Percentiles rank a stretch among this genome's conserved stretches.
Evolutionary conservation across 352 stramenopile genomes (phyloP).

Genomic region (Globisporangium spinosum): DNA sequence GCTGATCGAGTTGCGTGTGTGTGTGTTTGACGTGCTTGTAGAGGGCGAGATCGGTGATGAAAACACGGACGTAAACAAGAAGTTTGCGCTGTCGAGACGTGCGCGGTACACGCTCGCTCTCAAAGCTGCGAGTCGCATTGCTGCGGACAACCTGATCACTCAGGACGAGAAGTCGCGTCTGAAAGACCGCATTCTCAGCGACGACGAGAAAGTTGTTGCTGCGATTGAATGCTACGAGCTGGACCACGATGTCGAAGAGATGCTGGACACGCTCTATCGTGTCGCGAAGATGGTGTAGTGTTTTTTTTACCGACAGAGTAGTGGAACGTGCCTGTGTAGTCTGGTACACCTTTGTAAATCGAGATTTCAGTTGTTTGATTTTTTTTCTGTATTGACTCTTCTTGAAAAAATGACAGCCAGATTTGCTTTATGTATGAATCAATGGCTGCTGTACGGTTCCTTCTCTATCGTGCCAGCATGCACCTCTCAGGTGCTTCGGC

Average conservation of each 20-base stretch:
- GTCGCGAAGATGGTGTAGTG: slow-evolving; percentile 52
- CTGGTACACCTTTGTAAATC: background rate
- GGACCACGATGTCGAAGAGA: slow-evolving; percentile 81
- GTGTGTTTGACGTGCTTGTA: slow-evolving; percentile 14
- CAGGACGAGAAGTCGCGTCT: slow-evolving; percentile 69
- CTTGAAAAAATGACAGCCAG: background rate
- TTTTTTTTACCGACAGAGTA: background rate
- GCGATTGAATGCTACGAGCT: slow-evolving; percentile 80
- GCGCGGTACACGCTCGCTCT: slow-evolving; percentile 78
- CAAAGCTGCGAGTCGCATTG: slow-evolving; percentile 71
- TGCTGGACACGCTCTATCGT: slow-evolving; percentile 81
- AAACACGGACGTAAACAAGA: slow-evolving; percentile 30
- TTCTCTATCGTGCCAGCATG: background rate
- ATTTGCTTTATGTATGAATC: background rate
- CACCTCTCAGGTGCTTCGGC: background rate
- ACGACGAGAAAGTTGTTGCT: slow-evolving; percentile 71
- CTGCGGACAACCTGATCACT: slow-evolving; percentile 79
- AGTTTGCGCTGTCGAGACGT: slow-evolving; percentile 49
- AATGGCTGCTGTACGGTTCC: background rate
- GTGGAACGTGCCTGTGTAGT: background rate
- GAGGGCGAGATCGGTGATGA: slow-evolving; percentile 64
- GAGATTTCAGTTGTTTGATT: background rate
- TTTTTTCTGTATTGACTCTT: background rate
- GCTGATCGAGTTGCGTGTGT: background rate
- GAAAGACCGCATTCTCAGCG: slow-evolving; percentile 81